Evolutionary conservation across 352 stramenopile genomes (phyloP).

Genomic region (Phytophthora pini): DNA sequence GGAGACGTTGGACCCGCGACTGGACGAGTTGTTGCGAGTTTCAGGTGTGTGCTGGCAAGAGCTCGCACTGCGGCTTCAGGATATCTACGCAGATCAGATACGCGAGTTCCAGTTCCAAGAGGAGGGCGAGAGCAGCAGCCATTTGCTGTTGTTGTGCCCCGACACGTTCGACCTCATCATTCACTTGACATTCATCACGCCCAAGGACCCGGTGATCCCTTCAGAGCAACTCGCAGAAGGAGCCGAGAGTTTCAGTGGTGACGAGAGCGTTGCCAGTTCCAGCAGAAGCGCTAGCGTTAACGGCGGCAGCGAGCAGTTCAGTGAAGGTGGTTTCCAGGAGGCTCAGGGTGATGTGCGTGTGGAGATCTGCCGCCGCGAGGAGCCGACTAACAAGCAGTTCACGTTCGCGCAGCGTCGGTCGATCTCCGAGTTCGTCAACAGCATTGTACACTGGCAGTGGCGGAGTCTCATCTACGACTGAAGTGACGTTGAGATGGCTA

Average conservation of each 20-base stretch:
- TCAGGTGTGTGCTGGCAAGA: constrained; percentile 82
- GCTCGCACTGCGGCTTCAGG: constrained; percentile 71
- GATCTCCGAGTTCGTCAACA: constrained; percentile 89
- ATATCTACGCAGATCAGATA: constrained; percentile 81
- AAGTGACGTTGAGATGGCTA: constrained; percentile 35
- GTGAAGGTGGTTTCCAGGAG: constrained; percentile 44
- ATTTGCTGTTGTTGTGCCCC: constrained; percentile 83
- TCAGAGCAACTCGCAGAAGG: constrained; percentile 8
- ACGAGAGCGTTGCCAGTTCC: constrained; percentile 27
- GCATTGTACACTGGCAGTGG: constrained; percentile 90
- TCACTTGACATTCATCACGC: constrained; percentile 76
- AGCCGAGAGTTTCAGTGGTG: constrained; percentile 15
- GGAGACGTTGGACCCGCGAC: constrained; percentile 73
- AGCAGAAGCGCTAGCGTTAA: constrained; percentile 32
- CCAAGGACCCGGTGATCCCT: constrained; percentile 26
- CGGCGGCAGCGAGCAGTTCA: constrained; percentile 31
- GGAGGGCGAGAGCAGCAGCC: constrained; percentile 70
- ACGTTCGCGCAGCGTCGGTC: constrained; percentile 82
- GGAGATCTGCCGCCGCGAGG: constrained; percentile 87
- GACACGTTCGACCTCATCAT: constrained; percentile 90
- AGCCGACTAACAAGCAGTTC: constrained; percentile 80
- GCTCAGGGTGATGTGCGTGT: constrained; percentile 47
- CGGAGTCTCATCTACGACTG: constrained; percentile 86
- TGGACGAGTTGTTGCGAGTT: constrained; percentile 72
- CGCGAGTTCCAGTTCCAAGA: constrained; percentile 88